These are phyloP conservation scores for Orbilia javanica DNA, from an alignment of 2,329 filamentous ascomycete genomes.

Conservation along the genomic window DNA sequence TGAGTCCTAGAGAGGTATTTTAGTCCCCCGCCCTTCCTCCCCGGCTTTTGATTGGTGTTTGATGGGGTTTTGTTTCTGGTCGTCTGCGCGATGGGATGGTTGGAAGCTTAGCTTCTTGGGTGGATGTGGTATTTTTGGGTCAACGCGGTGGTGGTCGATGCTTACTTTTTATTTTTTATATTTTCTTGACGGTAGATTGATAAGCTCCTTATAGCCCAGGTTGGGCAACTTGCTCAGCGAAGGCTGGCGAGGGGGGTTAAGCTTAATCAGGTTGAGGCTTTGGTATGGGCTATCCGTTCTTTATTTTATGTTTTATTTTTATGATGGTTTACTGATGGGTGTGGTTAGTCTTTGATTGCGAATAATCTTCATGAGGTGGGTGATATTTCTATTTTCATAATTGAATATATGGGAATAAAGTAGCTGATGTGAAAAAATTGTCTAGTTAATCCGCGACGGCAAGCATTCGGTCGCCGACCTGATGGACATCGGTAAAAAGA, in stretches of 20 bases:
- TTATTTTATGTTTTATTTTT: too few relatives aligned
- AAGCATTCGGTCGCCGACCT: constrained; percentile 91
- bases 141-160: neutral
- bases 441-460: constrained; percentile 91
- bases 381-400: too few relatives aligned
- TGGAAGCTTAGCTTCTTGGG: neutral
- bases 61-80: neutral
- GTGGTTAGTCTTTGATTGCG: constrained; percentile 78
- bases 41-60: neutral
- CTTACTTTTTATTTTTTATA: neutral
- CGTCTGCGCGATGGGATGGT: neutral
- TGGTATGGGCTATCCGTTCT: constrained; percentile 68
- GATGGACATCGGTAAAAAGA: constrained; percentile 89
- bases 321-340: neutral
- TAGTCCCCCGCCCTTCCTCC: neutral
- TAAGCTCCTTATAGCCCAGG: constrained; percentile 92
- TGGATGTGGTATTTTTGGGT: constrained; percentile 16
- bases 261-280: constrained; percentile 90
- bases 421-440: neutral
- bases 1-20: constrained; percentile 55
- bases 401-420: too few relatives aligned
- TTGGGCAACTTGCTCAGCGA: constrained; percentile 87
- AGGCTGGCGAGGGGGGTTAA: constrained; percentile 87
- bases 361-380: constrained; percentile 86
- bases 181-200: constrained; percentile 77